Conservation (phyloP, 768 basidiomycete species). For the Boletus rex-veris region DNA sequence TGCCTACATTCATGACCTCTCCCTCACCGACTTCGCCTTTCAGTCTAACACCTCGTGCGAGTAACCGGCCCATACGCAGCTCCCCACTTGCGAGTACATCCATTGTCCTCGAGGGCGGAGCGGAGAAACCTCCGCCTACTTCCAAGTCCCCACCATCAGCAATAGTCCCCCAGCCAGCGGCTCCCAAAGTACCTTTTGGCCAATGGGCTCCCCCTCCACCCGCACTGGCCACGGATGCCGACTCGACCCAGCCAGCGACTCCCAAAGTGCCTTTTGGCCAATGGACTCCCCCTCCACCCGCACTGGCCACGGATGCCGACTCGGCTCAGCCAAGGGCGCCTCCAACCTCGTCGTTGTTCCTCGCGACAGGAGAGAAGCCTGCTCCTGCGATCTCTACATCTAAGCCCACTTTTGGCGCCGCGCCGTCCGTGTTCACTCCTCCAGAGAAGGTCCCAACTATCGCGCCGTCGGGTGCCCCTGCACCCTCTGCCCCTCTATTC, state of each 20-base stretch:
- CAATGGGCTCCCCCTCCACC: constrained; percentile 26
- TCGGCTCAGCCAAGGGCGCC: constrained; percentile 46
- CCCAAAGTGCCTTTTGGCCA: constrained; percentile 39
- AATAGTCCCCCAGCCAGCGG: constrained; percentile 34
- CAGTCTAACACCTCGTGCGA: constrained; percentile 48
- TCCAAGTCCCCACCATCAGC: constrained; percentile 20
- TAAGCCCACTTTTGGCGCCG: not conserved
- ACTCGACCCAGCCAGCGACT: constrained; percentile 37
- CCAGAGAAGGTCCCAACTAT: constrained; percentile 2
- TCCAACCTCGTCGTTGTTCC: constrained; percentile 39
- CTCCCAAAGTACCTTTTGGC: constrained; percentile 40
- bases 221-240: constrained; percentile 16
- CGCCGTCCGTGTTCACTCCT: not conserved
- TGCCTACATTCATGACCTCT: constrained; percentile 15
- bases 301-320: constrained; percentile 20
- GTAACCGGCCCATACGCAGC: constrained; percentile 59
- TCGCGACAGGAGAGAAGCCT: constrained; percentile 12
- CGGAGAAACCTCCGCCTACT: constrained; percentile 9
- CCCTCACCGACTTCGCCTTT: constrained; percentile 35
- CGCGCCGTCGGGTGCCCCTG: constrained; percentile 2
- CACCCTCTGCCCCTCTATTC: constrained; percentile 8
- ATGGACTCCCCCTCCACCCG: constrained; percentile 24
- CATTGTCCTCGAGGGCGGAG: constrained; percentile 42
- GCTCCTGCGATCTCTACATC: constrained; percentile 4
- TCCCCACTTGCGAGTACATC: constrained; percentile 66